Conservation (phyloP, 148 eudicot species). For the Fagopyrum tataricum region DNA sequence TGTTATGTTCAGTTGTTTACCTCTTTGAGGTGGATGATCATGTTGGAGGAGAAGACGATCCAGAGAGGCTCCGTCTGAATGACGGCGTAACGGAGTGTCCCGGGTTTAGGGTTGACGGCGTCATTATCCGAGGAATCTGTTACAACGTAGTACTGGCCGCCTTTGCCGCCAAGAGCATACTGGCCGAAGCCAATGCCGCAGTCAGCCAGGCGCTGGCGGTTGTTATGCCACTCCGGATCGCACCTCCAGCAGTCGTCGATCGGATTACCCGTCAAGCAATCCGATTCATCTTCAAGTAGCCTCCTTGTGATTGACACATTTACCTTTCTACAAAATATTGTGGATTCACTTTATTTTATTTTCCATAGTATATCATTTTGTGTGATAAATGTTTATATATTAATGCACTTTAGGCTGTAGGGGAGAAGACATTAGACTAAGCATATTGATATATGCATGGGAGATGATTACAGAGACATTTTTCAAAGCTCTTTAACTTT, state of each 20-base stretch:
- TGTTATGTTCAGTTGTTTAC: slow-evolving; percentile 15
- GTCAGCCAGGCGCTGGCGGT: slow-evolving; percentile 82
- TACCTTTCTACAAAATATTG: slow-evolving; percentile 41
- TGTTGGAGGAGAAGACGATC: slow-evolving; percentile 72
- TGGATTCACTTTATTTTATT: no score
- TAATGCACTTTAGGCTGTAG: neutral
- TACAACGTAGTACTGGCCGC: slow-evolving; percentile 73
- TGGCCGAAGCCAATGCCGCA: slow-evolving; percentile 88
- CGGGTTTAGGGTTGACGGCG: slow-evolving; percentile 63
- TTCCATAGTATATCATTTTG: neutral
- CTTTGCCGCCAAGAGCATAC: slow-evolving; percentile 74
- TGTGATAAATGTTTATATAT: neutral
- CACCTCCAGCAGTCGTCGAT: slow-evolving; percentile 95
- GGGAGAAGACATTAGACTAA: neutral
- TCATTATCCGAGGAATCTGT: slow-evolving; percentile 75
- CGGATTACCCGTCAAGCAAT: slow-evolving; percentile 71
- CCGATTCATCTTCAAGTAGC: slow-evolving; percentile 33
- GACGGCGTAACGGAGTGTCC: slow-evolving; percentile 80
- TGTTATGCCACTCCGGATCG: slow-evolving; percentile 62
- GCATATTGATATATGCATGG: neutral
- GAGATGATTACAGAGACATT: slow-evolving; percentile 4
- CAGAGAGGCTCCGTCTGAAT: slow-evolving; percentile 78
- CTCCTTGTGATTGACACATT: slow-evolving; percentile 65
- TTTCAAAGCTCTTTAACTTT: slow-evolving; percentile 9
- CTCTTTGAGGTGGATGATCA: slow-evolving; percentile 64